Conservation (phyloP, 2,329 filamentous ascomycete genomes). For the Cladosporium phlei region DNA sequence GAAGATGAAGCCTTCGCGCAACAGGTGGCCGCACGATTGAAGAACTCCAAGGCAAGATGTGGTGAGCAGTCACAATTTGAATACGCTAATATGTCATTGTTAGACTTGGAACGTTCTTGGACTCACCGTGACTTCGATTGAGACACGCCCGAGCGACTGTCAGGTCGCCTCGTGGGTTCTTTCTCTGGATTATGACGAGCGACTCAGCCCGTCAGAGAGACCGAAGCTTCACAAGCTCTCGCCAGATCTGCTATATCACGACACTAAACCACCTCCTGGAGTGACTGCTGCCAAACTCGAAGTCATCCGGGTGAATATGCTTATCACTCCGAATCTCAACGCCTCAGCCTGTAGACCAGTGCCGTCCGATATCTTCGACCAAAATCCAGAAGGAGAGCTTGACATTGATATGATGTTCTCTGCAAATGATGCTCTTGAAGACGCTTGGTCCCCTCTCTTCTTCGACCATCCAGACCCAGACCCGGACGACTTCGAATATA, state of each 20-base stretch:
- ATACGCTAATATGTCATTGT: background rate
- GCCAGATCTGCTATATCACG: background rate
- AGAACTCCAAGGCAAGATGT: background rate
- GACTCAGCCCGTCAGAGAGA: background rate
- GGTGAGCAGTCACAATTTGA: background rate
- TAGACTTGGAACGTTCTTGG: constrained; percentile 4
- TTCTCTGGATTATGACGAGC: background rate
- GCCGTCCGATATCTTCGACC: too few relatives aligned
- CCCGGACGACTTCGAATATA: too few relatives aligned
- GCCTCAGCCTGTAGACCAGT: too few relatives aligned
- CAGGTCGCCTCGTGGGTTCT: background rate
- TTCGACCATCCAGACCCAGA: too few relatives aligned
- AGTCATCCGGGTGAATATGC: background rate
- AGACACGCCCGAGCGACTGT: background rate
- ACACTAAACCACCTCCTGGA: constrained; percentile 6
- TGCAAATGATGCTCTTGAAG: too few relatives aligned
- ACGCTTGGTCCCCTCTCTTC: too few relatives aligned
- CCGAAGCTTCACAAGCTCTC: background rate
- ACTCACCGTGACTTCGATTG: background rate
- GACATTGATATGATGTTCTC: too few relatives aligned
- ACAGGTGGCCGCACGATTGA: background rate
- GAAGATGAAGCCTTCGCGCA: background rate
- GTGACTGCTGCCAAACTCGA: background rate
- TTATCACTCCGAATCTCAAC: too few relatives aligned
- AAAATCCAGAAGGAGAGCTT: too few relatives aligned